Evolutionary conservation across 768 basidiomycete genomes (phyloP).

Genomic region (Mycena polygramma): DNA sequence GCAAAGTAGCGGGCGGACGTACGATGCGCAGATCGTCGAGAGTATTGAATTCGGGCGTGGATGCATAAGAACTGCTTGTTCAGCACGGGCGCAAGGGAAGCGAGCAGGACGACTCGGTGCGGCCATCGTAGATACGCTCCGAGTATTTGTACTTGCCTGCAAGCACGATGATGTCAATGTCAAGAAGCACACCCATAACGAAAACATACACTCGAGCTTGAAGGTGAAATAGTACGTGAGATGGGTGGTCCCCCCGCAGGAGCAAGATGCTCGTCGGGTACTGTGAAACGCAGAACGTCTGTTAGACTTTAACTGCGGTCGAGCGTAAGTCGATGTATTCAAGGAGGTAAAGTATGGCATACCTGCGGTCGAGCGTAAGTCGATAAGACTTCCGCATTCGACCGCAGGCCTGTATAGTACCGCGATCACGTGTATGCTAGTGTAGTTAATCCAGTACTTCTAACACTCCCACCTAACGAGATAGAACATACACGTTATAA

Average conservation of each 20-base stretch:
- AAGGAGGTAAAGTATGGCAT: no score
- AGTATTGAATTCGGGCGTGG: slow-evolving; percentile 93
- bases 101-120: slow-evolving; percentile 95
- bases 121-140: slow-evolving; percentile 94
- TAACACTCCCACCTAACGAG: no score
- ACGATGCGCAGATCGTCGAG: slow-evolving; percentile 94
- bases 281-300: no score
- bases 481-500: no score
- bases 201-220: slow-evolving; percentile 91
- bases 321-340: no score
- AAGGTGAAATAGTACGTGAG: slow-evolving; percentile 99
- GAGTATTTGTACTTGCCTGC: slow-evolving; percentile 99
- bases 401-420: no score
- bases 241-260: slow-evolving; percentile 96
- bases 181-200: not conserved
- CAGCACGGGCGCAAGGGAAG: slow-evolving; percentile 98
- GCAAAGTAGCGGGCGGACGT: slow-evolving; percentile 80
- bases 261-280: slow-evolving; percentile 97
- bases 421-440: no score
- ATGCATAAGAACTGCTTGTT: slow-evolving; percentile 99
- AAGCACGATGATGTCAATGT: slow-evolving; percentile 11
- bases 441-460: no score
- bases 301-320: no score
- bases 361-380: no score
- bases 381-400: no score